Percentiles rank a stretch among this genome's conserved stretches.
phyloP scores from a whole-genome alignment of 768 basidiomycete species.

The Serendipita sp. region DNA sequence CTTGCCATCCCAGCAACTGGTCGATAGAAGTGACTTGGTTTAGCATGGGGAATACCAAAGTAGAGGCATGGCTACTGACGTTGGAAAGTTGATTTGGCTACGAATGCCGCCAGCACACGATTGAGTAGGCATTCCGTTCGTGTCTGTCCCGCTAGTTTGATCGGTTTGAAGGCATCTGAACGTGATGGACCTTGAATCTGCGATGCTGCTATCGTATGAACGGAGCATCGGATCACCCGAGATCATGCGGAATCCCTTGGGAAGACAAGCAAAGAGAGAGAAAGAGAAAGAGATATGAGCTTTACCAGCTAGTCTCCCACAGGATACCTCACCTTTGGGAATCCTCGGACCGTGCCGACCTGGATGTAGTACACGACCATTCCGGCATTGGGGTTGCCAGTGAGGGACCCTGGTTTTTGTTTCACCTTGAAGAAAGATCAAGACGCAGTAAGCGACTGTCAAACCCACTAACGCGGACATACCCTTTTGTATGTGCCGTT shows the following conservation, averaged over 20 bases:
- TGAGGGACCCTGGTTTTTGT: slow-evolving; percentile 9
- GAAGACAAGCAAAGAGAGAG: not conserved
- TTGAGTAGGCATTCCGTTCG: slow-evolving; percentile 11
- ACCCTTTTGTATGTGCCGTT: slow-evolving; percentile 11
- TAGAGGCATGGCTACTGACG: slow-evolving; percentile 16
- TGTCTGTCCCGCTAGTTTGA: slow-evolving; percentile 3
- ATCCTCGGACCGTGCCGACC: slow-evolving; percentile 9
- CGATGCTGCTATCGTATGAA: slow-evolving; percentile 8
- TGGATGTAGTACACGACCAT: slow-evolving; percentile 13
- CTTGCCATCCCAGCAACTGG: slow-evolving; percentile 11
- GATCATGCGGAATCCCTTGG: slow-evolving; percentile 12
- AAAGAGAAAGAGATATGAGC: not conserved
- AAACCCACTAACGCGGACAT: not conserved
- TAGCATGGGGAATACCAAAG: not conserved
- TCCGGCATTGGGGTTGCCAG: slow-evolving; percentile 11
- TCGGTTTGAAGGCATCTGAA: slow-evolving; percentile 8
- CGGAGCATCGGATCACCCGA: slow-evolving; percentile 9
- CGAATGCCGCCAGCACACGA: slow-evolving; percentile 8
- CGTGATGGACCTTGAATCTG: slow-evolving; percentile 11
- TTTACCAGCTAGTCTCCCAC: not conserved
- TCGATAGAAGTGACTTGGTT: not conserved
- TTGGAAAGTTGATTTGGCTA: slow-evolving; percentile 12
- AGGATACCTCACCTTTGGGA: slow-evolving; percentile 11
- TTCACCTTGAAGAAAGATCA: not conserved
- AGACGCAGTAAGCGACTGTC: not conserved